Evolutionary conservation across 805 yeast genomes (phyloP).

Genomic region (Saturnispora besseyi): DNA sequence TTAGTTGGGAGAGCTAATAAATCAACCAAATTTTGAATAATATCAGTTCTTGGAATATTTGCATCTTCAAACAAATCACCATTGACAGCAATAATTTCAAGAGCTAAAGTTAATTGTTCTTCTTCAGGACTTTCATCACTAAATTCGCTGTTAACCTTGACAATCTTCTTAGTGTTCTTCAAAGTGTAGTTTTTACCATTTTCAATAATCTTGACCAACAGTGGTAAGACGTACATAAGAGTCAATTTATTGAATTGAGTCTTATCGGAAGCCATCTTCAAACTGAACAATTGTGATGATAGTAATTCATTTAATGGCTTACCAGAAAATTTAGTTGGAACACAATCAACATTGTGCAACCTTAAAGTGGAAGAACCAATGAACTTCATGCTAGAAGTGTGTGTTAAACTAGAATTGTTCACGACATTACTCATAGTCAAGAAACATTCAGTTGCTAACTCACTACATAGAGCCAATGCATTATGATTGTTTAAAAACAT

Average conservation of each 20-base stretch:
- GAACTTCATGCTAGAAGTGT: slow-evolving; percentile 37
- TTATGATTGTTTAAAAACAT: slow-evolving; percentile 32
- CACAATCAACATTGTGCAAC: slow-evolving; percentile 36
- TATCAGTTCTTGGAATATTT: slow-evolving; percentile 58
- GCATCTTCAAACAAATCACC: slow-evolving; percentile 59
- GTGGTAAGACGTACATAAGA: slow-evolving; percentile 66
- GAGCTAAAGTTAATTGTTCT: slow-evolving; percentile 68
- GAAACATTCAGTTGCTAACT: slow-evolving; percentile 40
- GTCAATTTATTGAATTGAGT: slow-evolving; percentile 59
- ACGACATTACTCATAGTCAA: slow-evolving; percentile 45
- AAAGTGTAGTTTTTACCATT: slow-evolving; percentile 52
- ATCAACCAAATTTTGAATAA: slow-evolving; percentile 53
- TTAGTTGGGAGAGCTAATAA: slow-evolving; percentile 67
- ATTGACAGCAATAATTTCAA: slow-evolving; percentile 66
- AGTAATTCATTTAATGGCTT: slow-evolving; percentile 48
- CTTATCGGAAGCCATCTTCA: slow-evolving; percentile 68
- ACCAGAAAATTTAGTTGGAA: slow-evolving; percentile 38
- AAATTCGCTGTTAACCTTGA: slow-evolving; percentile 52
- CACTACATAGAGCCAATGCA: slow-evolving; percentile 27
- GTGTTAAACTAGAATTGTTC: slow-evolving; percentile 35
- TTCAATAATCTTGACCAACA: slow-evolving; percentile 58
- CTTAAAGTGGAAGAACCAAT: slow-evolving; percentile 68
- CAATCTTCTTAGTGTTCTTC: slow-evolving; percentile 41
- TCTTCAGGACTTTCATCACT: slow-evolving; percentile 82
- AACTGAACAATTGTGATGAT: slow-evolving; percentile 62